Base-by-base conservation (phyloP, 2,329 filamentous ascomycete genomes). In the Penicillium sp. region DNA sequence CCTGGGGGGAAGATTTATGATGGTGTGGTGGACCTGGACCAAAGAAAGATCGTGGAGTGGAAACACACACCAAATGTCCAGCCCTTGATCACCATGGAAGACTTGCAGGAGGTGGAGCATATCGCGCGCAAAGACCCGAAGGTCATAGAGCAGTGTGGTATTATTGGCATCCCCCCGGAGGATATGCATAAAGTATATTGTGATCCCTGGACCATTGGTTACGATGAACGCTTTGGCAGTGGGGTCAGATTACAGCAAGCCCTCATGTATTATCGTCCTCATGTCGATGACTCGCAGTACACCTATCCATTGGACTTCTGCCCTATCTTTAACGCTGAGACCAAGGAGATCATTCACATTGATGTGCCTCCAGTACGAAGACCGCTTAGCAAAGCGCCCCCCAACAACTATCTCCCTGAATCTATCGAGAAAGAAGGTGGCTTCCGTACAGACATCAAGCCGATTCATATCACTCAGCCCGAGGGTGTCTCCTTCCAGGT, bases 161-260 rank as follows among this genome's bases (percentile, higher is more conserved):
- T 96, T 56, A 83, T 91, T 56, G 92, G 92, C 1, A 90, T 97
- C 57, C 84, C 90, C 12, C 82, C 81, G 54, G 82, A 89, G 63
- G 89, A 96, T 57, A 96, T 97, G 92, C 79, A 94, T 79, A 96
- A 96, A 76, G 90, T 97, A 46, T 96, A 95, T 78, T 96, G 92
- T 74, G 92, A 97, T 71, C 91, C 90, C 11, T 97, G 92, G 92
- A 96, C 92, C 1, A 96, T 97, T 73, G 92, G 92, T 47, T 96
- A 91, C 70, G 92, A 97, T 66, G 90, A 95, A 77, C 87, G 92
- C 43, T 94, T 92, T 67, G 92, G 92, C 58, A 93, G 78, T 70
- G 80, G 80, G 42, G 81, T 90, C 42, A 86, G 92, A 52, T 83
- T 96, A 4, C 92, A 97, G 75, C 92, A 97, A 76, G 92, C 91